These are phyloP conservation scores for Pouteria glomerata DNA, from an alignment of 148 eudicot species.

Conservation along the genomic window DNA sequence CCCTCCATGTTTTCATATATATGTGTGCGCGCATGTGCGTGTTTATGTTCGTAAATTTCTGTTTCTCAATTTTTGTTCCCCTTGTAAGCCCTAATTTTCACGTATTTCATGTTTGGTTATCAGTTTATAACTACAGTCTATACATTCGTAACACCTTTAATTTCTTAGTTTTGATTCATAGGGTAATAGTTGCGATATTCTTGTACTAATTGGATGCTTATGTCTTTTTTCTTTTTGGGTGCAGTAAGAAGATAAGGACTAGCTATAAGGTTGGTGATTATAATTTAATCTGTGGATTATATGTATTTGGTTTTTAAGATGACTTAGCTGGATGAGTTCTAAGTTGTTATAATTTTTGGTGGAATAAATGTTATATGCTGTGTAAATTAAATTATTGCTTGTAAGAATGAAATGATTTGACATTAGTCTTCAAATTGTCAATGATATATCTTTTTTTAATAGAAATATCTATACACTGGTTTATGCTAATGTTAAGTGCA, in stretches of 20 bases:
- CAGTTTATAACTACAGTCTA: background rate
- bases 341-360: background rate
- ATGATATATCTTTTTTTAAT: background rate
- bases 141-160: background rate
- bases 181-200: background rate
- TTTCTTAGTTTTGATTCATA: background rate
- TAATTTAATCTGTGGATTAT: background rate
- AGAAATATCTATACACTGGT: no score
- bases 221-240: background rate
- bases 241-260: conserved; percentile 85
- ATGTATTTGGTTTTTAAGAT: background rate
- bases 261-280: conserved; percentile 69
- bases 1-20: background rate
- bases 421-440: background rate
- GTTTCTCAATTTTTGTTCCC: background rate
- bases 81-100: conserved; percentile 20
- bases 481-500: conserved; percentile 7
- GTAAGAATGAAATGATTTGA: background rate
- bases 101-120: background rate
- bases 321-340: background rate
- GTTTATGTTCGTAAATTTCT: background rate
- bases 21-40: background rate
- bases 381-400: background rate
- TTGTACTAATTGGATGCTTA: background rate
- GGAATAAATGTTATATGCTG: background rate